Evolutionary conservation across 2,329 filamentous ascomycete genomes (phyloP).

Genomic region (Paracoccidioides lutzii): DNA sequence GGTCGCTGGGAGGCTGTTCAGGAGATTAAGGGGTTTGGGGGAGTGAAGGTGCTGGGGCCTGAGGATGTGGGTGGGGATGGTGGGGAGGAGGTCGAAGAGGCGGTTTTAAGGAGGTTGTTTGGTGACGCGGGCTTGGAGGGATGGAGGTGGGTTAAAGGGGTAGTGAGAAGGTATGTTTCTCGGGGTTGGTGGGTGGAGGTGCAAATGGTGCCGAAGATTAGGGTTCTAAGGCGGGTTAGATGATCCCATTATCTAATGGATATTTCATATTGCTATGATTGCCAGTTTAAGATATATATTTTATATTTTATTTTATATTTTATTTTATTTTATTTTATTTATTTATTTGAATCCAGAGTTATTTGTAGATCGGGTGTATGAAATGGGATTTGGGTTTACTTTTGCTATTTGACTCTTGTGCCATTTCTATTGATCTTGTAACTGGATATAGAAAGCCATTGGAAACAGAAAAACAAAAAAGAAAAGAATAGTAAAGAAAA

Average conservation of each 20-base stretch:
- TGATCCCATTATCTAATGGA: background rate
- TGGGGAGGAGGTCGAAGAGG: constrained; percentile 20
- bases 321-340: too few relatives aligned
- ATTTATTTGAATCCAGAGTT: too few relatives aligned
- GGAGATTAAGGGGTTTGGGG: constrained; percentile 39
- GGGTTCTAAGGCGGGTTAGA: constrained; percentile 32
- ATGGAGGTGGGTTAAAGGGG: constrained; percentile 18
- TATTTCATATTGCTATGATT: background rate
- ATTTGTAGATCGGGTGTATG: too few relatives aligned
- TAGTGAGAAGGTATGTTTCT: constrained; percentile 22
- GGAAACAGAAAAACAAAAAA: background rate
- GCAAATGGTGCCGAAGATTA: constrained; percentile 41
- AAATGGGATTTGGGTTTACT: too few relatives aligned
- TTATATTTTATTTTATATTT: too few relatives aligned
- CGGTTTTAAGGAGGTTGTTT: constrained; percentile 22
- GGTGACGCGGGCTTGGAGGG: constrained; percentile 20
- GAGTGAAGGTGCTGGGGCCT: constrained; percentile 37
- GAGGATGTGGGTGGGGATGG: constrained; percentile 18
- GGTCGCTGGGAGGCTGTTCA: constrained; percentile 41
- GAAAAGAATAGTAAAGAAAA: too few relatives aligned
- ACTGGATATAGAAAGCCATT: background rate
- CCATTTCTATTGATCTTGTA: background rate
- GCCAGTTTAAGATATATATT: background rate
- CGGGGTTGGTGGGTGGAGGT: constrained; percentile 44
- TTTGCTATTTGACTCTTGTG: too few relatives aligned